Conservation (phyloP, 345 rosid species). For the Odontarrhena argentea region DNA sequence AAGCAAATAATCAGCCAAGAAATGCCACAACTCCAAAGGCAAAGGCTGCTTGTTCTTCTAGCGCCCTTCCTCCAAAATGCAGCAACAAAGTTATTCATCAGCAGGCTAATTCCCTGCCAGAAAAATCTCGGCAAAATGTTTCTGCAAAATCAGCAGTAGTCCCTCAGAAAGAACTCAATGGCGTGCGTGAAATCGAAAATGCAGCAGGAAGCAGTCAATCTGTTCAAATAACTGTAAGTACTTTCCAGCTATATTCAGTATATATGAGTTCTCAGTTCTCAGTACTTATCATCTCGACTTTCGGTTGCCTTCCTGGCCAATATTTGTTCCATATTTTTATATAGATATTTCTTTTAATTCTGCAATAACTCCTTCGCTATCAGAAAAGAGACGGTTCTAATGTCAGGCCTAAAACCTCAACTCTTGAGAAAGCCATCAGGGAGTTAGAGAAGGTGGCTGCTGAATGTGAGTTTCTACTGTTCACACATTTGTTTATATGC, state of each 20-base stretch:
- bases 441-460: slow-evolving; percentile 87
- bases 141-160: slow-evolving; percentile 40
- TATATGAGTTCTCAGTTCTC: background rate
- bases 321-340: background rate
- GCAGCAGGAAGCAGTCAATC: slow-evolving; percentile 56
- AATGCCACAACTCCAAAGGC: slow-evolving; percentile 47
- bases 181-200: slow-evolving; percentile 54
- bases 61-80: slow-evolving; percentile 47
- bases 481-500: slow-evolving; percentile 6
- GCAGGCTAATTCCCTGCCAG: slow-evolving; percentile 54
- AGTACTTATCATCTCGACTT: slow-evolving; percentile 29
- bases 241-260: background rate
- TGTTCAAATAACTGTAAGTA: slow-evolving; percentile 56
- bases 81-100: slow-evolving; percentile 51
- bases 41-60: slow-evolving; percentile 55
- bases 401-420: slow-evolving; percentile 62
- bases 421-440: slow-evolving; percentile 85
- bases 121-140: slow-evolving; percentile 42
- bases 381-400: slow-evolving; percentile 63
- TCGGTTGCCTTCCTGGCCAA: slow-evolving; percentile 20
- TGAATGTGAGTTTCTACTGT: slow-evolving; percentile 66
- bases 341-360: background rate
- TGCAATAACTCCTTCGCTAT: slow-evolving; percentile 53
- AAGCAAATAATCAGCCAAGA: slow-evolving; percentile 51
- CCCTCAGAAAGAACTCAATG: slow-evolving; percentile 58